Percentiles rank a stretch among this genome's conserved stretches.
Conservation (phyloP, 345 rosid genomes). For the Murraya paniculata region DNA sequence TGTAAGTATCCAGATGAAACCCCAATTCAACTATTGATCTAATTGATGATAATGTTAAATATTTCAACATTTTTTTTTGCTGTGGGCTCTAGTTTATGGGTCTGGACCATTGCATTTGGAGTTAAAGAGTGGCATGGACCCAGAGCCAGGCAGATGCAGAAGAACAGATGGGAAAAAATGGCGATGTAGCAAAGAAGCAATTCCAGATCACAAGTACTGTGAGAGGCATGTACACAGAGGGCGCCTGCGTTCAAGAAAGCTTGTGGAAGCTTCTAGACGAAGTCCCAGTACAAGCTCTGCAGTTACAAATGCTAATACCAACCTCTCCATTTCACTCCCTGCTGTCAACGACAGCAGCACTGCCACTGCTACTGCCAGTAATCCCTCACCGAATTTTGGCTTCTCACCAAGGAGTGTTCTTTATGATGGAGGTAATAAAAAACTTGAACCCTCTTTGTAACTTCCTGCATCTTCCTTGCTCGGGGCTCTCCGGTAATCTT, state of each 20-base stretch:
- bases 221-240: slow-evolving; percentile 52
- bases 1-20: slow-evolving; percentile 25
- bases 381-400: slow-evolving; percentile 8
- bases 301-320: slow-evolving; percentile 23
- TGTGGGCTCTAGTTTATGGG: slow-evolving; percentile 17
- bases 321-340: slow-evolving; percentile 41
- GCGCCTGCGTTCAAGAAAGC: slow-evolving; percentile 56
- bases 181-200: slow-evolving; percentile 54
- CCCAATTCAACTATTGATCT: background rate
- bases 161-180: slow-evolving; percentile 65
- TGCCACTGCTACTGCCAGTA: background rate
- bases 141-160: slow-evolving; percentile 53
- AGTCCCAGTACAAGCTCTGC: background rate
- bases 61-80: background rate
- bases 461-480: background rate
- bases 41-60: background rate
- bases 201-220: slow-evolving; percentile 47
- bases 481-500: background rate
- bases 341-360: background rate
- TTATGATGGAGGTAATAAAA: background rate
- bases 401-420: slow-evolving; percentile 13
- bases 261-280: slow-evolving; percentile 39
- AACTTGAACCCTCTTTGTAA: slow-evolving; percentile 11
- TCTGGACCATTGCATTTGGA: slow-evolving; percentile 21
- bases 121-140: slow-evolving; percentile 31